phyloP scores from a whole-genome alignment of 768 basidiomycete genomes.

The Galerina sulciceps region DNA sequence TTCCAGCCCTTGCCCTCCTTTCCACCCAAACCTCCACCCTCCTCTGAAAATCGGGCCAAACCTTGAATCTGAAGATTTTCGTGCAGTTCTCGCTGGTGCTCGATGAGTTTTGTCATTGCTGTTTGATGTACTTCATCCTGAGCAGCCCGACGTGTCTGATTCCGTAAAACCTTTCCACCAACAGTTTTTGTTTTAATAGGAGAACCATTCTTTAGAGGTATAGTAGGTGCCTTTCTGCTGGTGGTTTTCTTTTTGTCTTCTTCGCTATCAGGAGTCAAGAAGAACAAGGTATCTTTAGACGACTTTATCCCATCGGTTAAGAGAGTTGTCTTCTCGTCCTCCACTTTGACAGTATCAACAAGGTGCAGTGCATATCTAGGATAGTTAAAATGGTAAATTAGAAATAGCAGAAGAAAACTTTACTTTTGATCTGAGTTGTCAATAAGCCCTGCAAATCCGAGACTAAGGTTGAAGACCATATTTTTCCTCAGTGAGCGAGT shows the following conservation, averaged over 20 bases:
- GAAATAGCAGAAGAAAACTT: neutral
- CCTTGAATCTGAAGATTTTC: constrained; percentile 77
- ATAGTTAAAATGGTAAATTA: neutral
- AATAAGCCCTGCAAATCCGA: constrained; percentile 84
- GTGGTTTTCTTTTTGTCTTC: constrained; percentile 61
- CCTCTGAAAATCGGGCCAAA: constrained; percentile 81
- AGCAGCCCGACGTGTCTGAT: constrained; percentile 87
- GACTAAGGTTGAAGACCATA: constrained; percentile 84
- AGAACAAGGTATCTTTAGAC: constrained; percentile 88
- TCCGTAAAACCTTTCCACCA: constrained; percentile 85
- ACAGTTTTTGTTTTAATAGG: constrained; percentile 76
- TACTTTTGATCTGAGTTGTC: constrained; percentile 83
- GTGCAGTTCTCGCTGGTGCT: constrained; percentile 89
- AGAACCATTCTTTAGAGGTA: constrained; percentile 64
- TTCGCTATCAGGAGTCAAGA: constrained; percentile 67
- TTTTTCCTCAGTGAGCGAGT: constrained; percentile 67
- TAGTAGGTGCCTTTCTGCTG: constrained; percentile 53
- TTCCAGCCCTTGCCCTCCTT: constrained; percentile 96
- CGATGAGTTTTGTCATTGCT: constrained; percentile 75
- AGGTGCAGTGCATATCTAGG: constrained; percentile 85
- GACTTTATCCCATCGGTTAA: constrained; percentile 87
- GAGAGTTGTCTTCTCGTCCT: constrained; percentile 62
- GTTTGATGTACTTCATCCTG: constrained; percentile 85
- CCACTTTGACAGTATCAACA: constrained; percentile 86
- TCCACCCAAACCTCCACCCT: constrained; percentile 70